Conservation (phyloP, 2,329 filamentous ascomycete species). For the Cytospora piceae region DNA sequence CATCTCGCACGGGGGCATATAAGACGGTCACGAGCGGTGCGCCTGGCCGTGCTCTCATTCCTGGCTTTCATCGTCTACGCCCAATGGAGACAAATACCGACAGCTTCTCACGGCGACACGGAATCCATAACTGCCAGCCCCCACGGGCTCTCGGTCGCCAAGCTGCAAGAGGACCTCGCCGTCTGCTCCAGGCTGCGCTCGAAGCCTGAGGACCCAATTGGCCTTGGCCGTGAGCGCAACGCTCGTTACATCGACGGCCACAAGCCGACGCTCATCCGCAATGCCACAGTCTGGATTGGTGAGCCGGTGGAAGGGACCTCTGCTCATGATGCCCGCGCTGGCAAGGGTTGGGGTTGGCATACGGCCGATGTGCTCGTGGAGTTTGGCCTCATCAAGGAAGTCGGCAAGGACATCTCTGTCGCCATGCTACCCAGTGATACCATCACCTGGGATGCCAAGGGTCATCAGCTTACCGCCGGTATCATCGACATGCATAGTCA, state of each 20-base stretch:
- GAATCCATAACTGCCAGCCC: slow-evolving; percentile 11
- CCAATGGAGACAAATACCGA: slow-evolving; percentile 46
- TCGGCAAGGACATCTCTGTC: slow-evolving; percentile 49
- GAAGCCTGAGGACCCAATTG: slow-evolving; percentile 59
- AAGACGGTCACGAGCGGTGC: slow-evolving; percentile 50
- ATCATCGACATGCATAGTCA: slow-evolving; percentile 76
- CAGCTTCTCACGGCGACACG: slow-evolving; percentile 9
- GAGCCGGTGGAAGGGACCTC: slow-evolving; percentile 59
- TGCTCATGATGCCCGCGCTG: slow-evolving; percentile 57
- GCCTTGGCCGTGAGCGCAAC: slow-evolving; percentile 60
- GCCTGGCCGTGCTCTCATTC: slow-evolving; percentile 49
- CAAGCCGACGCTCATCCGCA: slow-evolving; percentile 65
- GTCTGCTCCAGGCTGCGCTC: slow-evolving; percentile 59
- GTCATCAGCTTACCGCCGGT: slow-evolving; percentile 65
- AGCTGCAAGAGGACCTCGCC: slow-evolving; percentile 57
- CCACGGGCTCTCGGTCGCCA: slow-evolving; percentile 53
- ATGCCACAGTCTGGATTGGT: slow-evolving; percentile 69
- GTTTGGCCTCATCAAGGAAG: slow-evolving; percentile 62
- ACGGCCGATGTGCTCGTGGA: slow-evolving; percentile 64
- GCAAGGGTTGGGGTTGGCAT: slow-evolving; percentile 64
- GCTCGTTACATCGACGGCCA: slow-evolving; percentile 63
- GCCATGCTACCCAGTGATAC: slow-evolving; percentile 51
- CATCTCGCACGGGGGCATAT: slow-evolving; percentile 38
- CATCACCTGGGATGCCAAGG: slow-evolving; percentile 59
- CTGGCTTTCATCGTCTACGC: slow-evolving; percentile 54